Conservation (phyloP, 2,329 filamentous ascomycete species). For the Phaeomoniella chlamydospora region DNA sequence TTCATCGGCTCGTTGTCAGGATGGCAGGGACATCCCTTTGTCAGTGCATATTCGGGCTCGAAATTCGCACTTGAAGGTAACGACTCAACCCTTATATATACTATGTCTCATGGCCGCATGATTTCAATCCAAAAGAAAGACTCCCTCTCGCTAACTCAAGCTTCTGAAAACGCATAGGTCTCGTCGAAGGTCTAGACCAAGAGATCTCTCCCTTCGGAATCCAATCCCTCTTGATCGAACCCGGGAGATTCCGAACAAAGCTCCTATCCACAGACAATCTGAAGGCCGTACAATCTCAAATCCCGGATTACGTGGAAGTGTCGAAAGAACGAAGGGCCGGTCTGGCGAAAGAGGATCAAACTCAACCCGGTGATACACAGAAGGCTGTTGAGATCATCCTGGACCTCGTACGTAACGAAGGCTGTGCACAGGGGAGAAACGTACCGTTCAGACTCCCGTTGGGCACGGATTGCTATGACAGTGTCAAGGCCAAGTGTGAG, state of each 20-base stretch:
- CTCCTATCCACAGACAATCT: conserved; percentile 24
- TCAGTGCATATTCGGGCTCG: conserved; percentile 24
- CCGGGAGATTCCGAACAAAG: conserved; percentile 38
- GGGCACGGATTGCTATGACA: conserved; percentile 32
- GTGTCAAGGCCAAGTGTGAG: conserved; percentile 27
- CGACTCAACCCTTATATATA: background rate
- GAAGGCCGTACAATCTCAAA: background rate
- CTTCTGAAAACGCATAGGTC: conserved; percentile 1
- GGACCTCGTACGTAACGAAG: conserved; percentile 38
- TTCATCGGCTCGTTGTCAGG: conserved; percentile 34
- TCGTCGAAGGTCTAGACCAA: conserved; percentile 27
- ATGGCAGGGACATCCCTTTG: conserved; percentile 21
- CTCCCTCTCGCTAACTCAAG: too few relatives aligned
- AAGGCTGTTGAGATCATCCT: conserved; percentile 38
- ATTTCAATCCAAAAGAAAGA: too few relatives aligned
- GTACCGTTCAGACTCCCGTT: conserved; percentile 38
- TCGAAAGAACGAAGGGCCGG: background rate
- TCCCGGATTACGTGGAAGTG: background rate
- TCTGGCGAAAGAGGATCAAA: conserved; percentile 1
- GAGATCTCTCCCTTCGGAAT: conserved; percentile 29
- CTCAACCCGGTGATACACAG: conserved; percentile 31
- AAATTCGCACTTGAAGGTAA: conserved; percentile 31
- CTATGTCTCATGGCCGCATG: too few relatives aligned
- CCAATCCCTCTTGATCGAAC: conserved; percentile 28
- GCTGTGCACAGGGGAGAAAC: conserved; percentile 30